phyloP scores from a whole-genome alignment of 2,329 filamentous ascomycete species.

The Trichoderma endophyticum region DNA sequence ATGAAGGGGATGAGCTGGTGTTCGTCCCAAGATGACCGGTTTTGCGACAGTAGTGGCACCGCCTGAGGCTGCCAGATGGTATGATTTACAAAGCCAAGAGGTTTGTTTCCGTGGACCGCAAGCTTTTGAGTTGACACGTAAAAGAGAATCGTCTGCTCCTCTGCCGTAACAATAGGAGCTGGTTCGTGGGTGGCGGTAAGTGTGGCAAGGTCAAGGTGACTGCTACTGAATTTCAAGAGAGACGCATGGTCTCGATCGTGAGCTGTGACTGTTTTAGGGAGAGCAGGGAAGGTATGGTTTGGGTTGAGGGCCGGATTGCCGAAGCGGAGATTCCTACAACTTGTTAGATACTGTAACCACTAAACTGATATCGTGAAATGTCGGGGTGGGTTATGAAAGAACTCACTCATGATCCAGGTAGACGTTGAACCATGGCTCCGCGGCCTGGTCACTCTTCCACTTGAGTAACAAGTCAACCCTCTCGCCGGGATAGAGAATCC shows the following conservation, averaged over 20 bases:
- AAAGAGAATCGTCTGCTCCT: conserved; percentile 24
- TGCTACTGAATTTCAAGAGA: background rate
- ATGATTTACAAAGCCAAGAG: conserved; percentile 28
- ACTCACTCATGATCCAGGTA: conserved; percentile 29
- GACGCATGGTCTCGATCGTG: conserved; percentile 1
- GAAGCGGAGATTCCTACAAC: conserved; percentile 25
- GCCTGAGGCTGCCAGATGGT: conserved; percentile 27
- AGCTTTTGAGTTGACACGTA: conserved; percentile 28
- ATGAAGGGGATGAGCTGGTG: conserved; percentile 26
- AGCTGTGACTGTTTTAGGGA: conserved; percentile 18
- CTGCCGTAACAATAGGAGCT: background rate
- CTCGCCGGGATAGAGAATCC: conserved; percentile 28
- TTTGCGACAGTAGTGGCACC: conserved; percentile 22
- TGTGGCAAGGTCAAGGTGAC: conserved; percentile 17
- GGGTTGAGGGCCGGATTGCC: conserved; percentile 24
- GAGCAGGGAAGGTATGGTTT: conserved; percentile 21
- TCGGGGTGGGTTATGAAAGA: background rate
- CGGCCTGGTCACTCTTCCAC: conserved; percentile 18
- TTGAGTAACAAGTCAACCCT: conserved; percentile 24
- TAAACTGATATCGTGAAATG: background rate
- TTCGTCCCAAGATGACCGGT: conserved; percentile 24
- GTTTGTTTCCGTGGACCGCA: conserved; percentile 24
- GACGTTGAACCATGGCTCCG: conserved; percentile 23
- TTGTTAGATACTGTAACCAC: background rate
- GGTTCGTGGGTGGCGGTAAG: conserved; percentile 6